These are phyloP conservation scores for Ilex asprella DNA, from an alignment of 257 asterid genomes.

Conservation along the genomic window DNA sequence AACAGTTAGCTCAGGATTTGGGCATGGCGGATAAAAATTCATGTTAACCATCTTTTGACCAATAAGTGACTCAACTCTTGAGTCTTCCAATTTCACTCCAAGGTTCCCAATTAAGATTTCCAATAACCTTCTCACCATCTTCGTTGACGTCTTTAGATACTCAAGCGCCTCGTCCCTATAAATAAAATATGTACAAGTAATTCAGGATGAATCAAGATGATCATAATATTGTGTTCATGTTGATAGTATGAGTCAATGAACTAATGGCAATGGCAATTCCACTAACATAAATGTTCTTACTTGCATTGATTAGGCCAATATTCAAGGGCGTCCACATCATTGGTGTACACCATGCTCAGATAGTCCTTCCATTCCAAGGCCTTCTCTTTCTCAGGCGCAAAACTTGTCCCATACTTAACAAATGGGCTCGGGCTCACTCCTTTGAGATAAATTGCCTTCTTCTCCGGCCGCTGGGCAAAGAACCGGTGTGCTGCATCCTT, in stretches of 20 bases:
- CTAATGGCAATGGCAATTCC: no score
- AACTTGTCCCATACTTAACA: conserved; percentile 31
- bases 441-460: conserved; percentile 26
- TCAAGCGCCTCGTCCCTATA: conserved; percentile 23
- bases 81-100: conserved; percentile 18
- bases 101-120: conserved; percentile 20
- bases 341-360: conserved; percentile 34
- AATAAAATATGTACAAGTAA: neutral
- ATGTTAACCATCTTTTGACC: conserved; percentile 31
- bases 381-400: conserved; percentile 30
- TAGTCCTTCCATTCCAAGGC: conserved; percentile 42
- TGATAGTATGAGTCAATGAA: no score
- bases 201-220: no score
- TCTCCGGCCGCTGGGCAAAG: conserved; percentile 18
- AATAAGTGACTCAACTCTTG: conserved; percentile 16
- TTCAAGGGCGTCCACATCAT: conserved; percentile 28
- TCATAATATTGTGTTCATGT: no score
- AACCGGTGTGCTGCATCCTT: conserved; percentile 21
- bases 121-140: conserved; percentile 23
- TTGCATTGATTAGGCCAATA: conserved; percentile 33
- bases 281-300: conserved; percentile 8
- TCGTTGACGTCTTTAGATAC: conserved; percentile 23
- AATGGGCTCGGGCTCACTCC: conserved; percentile 26
- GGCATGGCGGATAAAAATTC: conserved; percentile 34
- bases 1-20: conserved; percentile 33